Conservation (phyloP, 2,329 filamentous ascomycete species). For the Ambrosiella cleistominuta region DNA sequence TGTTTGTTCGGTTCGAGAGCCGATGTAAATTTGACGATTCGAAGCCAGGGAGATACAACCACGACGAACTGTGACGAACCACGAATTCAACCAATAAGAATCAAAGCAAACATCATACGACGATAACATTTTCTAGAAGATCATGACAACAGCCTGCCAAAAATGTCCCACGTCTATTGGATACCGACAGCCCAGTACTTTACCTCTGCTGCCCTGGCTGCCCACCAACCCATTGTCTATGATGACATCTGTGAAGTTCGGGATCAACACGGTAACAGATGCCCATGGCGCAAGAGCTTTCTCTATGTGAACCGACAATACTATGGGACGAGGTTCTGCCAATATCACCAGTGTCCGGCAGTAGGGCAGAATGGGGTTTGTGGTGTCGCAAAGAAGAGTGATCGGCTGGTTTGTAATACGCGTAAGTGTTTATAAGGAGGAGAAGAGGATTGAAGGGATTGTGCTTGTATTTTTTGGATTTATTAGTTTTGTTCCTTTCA, state of each 20-base stretch:
- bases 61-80: no score
- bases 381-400: constrained; percentile 6
- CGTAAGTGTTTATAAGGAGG: constrained; percentile 5
- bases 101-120: no score
- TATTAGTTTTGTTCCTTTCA: neutral
- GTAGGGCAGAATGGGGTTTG: neutral
- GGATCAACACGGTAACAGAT: constrained; percentile 3
- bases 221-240: neutral
- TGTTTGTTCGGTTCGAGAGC: no score
- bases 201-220: neutral
- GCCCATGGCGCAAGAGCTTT: neutral
- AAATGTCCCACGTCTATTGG: neutral
- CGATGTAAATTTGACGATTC: no score
- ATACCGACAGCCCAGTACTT: neutral
- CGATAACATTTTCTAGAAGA: no score
- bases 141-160: no score
- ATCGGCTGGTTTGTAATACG: neutral
- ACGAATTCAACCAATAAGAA: no score
- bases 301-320: neutral
- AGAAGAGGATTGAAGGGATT: no score
- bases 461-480: neutral
- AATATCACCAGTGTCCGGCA: constrained; percentile 7
- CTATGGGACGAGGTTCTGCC: neutral
- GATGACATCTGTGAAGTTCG: neutral
- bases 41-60: no score